Evolutionary conservation across 352 stramenopile genomes (phyloP).

Genomic region (Blastocystis sp.): DNA sequence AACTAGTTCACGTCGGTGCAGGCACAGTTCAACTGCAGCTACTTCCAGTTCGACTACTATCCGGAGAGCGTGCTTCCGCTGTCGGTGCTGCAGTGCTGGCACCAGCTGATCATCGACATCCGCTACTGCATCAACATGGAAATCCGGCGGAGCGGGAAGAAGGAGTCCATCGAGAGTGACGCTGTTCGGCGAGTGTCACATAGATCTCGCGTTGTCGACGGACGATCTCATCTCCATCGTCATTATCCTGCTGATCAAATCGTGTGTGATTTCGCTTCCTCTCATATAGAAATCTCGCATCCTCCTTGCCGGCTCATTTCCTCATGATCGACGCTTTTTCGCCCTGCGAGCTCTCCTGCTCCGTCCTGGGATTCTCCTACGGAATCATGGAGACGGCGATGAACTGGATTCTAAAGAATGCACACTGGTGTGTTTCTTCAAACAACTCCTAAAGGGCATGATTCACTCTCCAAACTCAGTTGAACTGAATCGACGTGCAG

Average conservation of each 20-base stretch:
- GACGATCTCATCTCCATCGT: constrained; percentile 41
- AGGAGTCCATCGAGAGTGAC: not conserved
- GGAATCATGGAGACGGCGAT: constrained; percentile 45
- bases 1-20: constrained; percentile 10
- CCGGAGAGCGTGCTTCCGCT: constrained; percentile 32
- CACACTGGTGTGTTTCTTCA: too few relatives aligned
- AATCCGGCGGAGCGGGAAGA: not conserved
- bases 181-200: not conserved
- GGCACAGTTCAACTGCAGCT: constrained; percentile 32
- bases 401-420: constrained; percentile 41
- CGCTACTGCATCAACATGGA: constrained; percentile 45
- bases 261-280: not conserved
- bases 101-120: constrained; percentile 41
- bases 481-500: not conserved
- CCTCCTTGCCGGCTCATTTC: constrained; percentile 23
- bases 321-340: constrained; percentile 31
- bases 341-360: constrained; percentile 28
- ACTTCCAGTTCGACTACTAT: constrained; percentile 53
- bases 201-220: constrained; percentile 21
- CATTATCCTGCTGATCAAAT: constrained; percentile 47
- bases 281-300: constrained; percentile 13
- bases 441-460: too few relatives aligned
- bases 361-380: constrained; percentile 28
- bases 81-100: constrained; percentile 50
- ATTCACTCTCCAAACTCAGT: too few relatives aligned